phyloP scores from a whole-genome alignment of 169 alveolate genomes.

The Toxoplasma gondii region DNA sequence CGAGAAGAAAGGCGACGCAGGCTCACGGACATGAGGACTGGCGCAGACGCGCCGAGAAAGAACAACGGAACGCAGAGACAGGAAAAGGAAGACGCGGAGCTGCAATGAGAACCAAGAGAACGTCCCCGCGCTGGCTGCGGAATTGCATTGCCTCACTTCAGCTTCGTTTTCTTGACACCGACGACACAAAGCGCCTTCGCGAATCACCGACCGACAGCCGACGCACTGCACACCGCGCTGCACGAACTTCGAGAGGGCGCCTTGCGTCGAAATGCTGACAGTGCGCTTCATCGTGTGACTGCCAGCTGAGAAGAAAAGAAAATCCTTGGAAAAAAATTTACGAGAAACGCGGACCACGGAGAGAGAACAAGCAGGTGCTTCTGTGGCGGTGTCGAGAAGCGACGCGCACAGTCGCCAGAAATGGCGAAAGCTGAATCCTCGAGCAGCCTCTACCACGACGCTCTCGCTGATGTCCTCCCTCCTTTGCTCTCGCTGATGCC shows the following conservation, averaged over 20 bases:
- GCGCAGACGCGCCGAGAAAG: background rate
- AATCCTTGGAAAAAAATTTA: background rate
- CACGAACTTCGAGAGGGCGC: constrained; percentile 83
- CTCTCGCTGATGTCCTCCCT: no score
- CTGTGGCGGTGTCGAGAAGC: no score
- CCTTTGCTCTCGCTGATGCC: no score
- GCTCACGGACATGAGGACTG: background rate
- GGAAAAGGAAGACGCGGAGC: no score
- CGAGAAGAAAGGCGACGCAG: background rate
- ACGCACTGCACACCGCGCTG: constrained; percentile 91
- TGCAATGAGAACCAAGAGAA: no score
- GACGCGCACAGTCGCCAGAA: no score
- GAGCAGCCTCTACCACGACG: no score
- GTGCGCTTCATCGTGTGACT: constrained; percentile 61
- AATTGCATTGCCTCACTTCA: no score
- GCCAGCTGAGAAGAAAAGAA: constrained; percentile 33
- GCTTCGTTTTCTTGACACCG: constrained; percentile 71
- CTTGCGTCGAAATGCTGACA: constrained; percentile 39
- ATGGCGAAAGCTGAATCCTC: no score
- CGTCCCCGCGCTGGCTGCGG: no score
- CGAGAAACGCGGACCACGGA: background rate
- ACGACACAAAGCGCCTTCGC: constrained; percentile 78
- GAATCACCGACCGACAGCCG: constrained; percentile 91
- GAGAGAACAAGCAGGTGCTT: no score
- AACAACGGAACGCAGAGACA: background rate